A percentile compares a stretch with the other conserved stretches of the same genome.
Evolutionary conservation across 2,329 filamentous ascomycete species (phyloP).

Genomic region (Xylaria hypoxylon): DNA sequence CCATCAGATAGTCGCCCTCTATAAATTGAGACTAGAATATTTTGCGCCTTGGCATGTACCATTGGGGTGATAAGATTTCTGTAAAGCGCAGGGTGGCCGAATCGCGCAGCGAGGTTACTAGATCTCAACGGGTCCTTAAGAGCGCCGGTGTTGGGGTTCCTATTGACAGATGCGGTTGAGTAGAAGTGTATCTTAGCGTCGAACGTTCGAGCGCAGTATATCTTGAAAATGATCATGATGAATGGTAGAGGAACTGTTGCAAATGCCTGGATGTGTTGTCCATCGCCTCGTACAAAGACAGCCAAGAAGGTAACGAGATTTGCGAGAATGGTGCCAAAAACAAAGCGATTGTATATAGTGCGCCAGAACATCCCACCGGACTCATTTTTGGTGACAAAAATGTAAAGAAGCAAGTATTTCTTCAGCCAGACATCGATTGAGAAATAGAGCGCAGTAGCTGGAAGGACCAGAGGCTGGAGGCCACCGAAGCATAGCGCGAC

Average conservation of each 20-base stretch:
- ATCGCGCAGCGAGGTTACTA: slow-evolving; percentile 80
- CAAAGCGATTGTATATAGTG: slow-evolving; percentile 88
- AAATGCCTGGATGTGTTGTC: slow-evolving; percentile 70
- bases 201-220: slow-evolving; percentile 80
- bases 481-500: slow-evolving; percentile 86
- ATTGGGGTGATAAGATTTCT: slow-evolving; percentile 42
- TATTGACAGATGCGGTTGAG: slow-evolving; percentile 70
- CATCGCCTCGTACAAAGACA: slow-evolving; percentile 76
- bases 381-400: slow-evolving; percentile 96
- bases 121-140: slow-evolving; percentile 66
- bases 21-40: slow-evolving; percentile 87
- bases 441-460: slow-evolving; percentile 91
- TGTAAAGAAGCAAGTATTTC: slow-evolving; percentile 94
- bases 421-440: slow-evolving; percentile 87
- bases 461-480: slow-evolving; percentile 87
- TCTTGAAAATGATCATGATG: slow-evolving; percentile 84
- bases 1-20: slow-evolving; percentile 80
- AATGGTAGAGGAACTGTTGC: slow-evolving; percentile 80
- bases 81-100: slow-evolving; percentile 74
- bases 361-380: slow-evolving; percentile 95
- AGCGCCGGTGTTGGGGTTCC: slow-evolving; percentile 58
- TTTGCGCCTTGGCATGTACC: slow-evolving; percentile 78
- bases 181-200: slow-evolving; percentile 86
- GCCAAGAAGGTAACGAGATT: slow-evolving; percentile 83
- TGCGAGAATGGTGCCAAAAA: slow-evolving; percentile 83